Base-by-base conservation (phyloP, 495 filamentous ascomycete genomes). In the Opeltia flavorubescens region DNA sequence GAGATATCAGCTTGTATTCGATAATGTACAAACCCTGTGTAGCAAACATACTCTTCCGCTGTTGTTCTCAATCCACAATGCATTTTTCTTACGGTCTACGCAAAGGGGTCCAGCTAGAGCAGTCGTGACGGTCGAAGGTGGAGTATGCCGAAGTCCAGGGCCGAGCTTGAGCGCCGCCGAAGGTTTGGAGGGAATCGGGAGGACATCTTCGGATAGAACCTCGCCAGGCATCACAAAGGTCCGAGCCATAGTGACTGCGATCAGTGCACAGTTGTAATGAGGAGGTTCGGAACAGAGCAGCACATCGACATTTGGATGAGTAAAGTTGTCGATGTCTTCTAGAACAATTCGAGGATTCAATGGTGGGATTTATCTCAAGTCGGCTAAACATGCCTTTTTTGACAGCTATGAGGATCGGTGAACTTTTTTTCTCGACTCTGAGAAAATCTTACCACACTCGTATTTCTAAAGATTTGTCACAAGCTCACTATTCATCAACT, bases 211-310 rank as follows among this genome's bases (percentile, higher is more conserved):
- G 7, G 83, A 70, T 43, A 95, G 70, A 35, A 66, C 58, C 50
- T 96, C 87, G 46, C 93, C 88, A 0, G 91, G 91, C 29, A 98
- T 74, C 35, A 82, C 74, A 50, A 89, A 54, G 23, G 70, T 67
- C 49, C 71, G 59, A 11, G 73, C 66, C 23, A 72, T 63, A 62
- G 76, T 78, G 34, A 20, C 62, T 30, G 23, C 18, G 17, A 8
- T 6, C 29, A 13, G 29, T 31, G 29, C 13, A 13, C 29, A 6
- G 6, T 6, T 6, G 6, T 31, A 31, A 6, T 31, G 6, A 31
- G 29, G 13, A 31, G 6, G n/a, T n/a, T n/a, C n/a, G n/a, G n/a
- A n/a, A n/a, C n/a, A n/a, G n/a, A n/a, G n/a, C n/a, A n/a, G n/a
- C n/a, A n/a, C n/a, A n/a, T n/a, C n/a, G n/a, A n/a, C n/a, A n/a